Conservation (phyloP, 345 rosid genomes). For the Triadica sebifera region DNA sequence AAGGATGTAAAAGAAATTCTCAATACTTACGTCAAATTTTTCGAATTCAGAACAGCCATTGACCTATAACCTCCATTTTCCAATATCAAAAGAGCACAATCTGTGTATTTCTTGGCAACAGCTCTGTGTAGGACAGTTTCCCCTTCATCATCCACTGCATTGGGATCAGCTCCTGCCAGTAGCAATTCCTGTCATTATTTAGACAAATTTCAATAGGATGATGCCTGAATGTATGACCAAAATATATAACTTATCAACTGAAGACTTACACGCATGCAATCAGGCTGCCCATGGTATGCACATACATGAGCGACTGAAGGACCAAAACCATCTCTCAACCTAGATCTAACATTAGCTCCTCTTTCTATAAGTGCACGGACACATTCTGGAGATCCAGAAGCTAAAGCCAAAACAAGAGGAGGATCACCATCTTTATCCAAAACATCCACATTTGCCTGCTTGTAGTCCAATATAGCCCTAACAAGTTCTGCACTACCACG, state of each 20-base stretch:
- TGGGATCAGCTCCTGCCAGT: slow-evolving; percentile 97
- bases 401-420: slow-evolving; percentile 96
- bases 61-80: slow-evolving; percentile 89
- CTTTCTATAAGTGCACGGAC: slow-evolving; percentile 80
- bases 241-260: slow-evolving; percentile 2
- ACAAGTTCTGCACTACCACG: slow-evolving; percentile 91
- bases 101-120: slow-evolving; percentile 80
- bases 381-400: slow-evolving; percentile 97
- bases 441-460: slow-evolving; percentile 73
- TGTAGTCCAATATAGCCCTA: slow-evolving; percentile 63
- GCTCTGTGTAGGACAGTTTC: slow-evolving; percentile 96
- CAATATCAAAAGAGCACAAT: slow-evolving; percentile 86
- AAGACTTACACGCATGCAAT: slow-evolving; percentile 89
- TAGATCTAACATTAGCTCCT: slow-evolving; percentile 79
- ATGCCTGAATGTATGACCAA: slow-evolving; percentile 4
- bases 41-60: slow-evolving; percentile 76
- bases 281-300: slow-evolving; percentile 98
- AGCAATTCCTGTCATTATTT: slow-evolving; percentile 67
- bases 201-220: slow-evolving; percentile 16
- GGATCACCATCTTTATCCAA: slow-evolving; percentile 96
- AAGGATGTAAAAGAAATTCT: neutral
- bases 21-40: slow-evolving; percentile 68
- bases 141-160: slow-evolving; percentile 96
- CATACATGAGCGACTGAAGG: slow-evolving; percentile 98
- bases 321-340: slow-evolving; percentile 84